Evolutionary conservation across 2,329 filamentous ascomycete genomes (phyloP).

Genomic region (Clonostachys rhizophaga): DNA sequence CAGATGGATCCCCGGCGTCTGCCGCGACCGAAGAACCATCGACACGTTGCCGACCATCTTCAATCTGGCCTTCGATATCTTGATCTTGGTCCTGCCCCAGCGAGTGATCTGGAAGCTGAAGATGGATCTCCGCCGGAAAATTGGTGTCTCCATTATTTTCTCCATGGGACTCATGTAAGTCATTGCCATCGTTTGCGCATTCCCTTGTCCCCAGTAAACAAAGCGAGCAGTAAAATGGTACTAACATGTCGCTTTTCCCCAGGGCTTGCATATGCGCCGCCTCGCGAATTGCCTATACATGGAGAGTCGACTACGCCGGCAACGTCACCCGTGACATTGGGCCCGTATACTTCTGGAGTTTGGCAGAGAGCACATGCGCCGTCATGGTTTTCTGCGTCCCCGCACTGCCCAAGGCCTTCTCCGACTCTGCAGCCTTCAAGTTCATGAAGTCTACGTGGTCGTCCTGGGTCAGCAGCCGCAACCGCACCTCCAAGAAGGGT

Average conservation of each 20-base stretch:
- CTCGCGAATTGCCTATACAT: neutral
- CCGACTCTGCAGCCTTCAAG: neutral
- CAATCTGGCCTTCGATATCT: constrained; percentile 9
- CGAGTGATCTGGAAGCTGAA: constrained; percentile 17
- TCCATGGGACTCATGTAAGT: constrained; percentile 18
- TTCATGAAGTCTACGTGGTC: neutral
- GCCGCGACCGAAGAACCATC: too few species aligned
- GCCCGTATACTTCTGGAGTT: neutral
- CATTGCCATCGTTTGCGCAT: constrained; percentile 51
- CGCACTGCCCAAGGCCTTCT: neutral
- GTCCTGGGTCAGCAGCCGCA: neutral
- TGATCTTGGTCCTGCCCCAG: constrained; percentile 19
- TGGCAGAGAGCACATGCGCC: neutral
- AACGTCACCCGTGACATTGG: neutral
- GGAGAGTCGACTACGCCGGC: neutral
- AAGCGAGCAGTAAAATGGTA: too few species aligned
- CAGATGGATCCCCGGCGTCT: too few species aligned
- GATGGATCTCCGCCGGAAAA: constrained; percentile 15
- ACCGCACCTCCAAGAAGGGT: neutral
- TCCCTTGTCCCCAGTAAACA: too few species aligned
- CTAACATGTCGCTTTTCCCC: too few species aligned
- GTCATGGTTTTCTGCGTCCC: neutral
- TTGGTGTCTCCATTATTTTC: constrained; percentile 21
- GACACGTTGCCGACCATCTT: too few species aligned
- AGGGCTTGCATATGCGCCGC: constrained; percentile 2